Percentiles rank a stretch among this genome's conserved stretches.
Conservation (phyloP, 2,329 filamentous ascomycete genomes). For the Sporothrix schenckii region DNA sequence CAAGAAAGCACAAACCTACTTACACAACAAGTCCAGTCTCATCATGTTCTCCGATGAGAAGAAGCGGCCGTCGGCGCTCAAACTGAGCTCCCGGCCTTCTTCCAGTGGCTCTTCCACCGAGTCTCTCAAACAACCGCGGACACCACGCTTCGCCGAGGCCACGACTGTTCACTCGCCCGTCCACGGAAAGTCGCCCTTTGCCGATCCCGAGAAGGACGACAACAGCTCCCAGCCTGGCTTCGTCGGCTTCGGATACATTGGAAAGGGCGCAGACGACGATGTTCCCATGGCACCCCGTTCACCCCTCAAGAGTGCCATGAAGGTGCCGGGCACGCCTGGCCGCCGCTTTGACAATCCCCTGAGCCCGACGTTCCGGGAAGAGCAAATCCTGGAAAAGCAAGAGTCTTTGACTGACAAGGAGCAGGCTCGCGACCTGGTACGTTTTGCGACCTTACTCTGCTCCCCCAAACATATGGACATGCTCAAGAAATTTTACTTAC, state of each 20-base stretch:
- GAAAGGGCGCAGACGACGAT: constrained; percentile 58
- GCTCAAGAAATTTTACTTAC: neutral
- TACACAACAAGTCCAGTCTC: constrained; percentile 32
- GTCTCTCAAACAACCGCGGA: constrained; percentile 68
- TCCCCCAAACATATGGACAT: neutral
- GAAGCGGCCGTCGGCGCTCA: constrained; percentile 60
- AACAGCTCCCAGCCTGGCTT: constrained; percentile 72
- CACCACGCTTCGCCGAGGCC: constrained; percentile 79
- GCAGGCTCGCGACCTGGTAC: constrained; percentile 84
- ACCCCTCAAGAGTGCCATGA: constrained; percentile 88
- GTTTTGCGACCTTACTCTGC: constrained; percentile 44
- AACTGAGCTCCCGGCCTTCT: constrained; percentile 56
- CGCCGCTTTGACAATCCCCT: constrained; percentile 74
- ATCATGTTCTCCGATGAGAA: constrained; percentile 52
- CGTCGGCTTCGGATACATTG: constrained; percentile 90
- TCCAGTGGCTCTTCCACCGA: constrained; percentile 57
- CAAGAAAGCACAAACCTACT: constrained; percentile 35
- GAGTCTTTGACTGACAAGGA: constrained; percentile 81
- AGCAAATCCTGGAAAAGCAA: constrained; percentile 81
- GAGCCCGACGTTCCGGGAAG: constrained; percentile 89
- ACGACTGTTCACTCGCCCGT: constrained; percentile 78
- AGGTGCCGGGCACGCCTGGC: constrained; percentile 78
- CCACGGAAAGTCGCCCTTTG: constrained; percentile 61
- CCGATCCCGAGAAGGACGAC: constrained; percentile 58
- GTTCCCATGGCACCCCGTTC: constrained; percentile 70